Conservation (phyloP, 2,329 filamentous ascomycete species). For the Diaporthe sp. region DNA sequence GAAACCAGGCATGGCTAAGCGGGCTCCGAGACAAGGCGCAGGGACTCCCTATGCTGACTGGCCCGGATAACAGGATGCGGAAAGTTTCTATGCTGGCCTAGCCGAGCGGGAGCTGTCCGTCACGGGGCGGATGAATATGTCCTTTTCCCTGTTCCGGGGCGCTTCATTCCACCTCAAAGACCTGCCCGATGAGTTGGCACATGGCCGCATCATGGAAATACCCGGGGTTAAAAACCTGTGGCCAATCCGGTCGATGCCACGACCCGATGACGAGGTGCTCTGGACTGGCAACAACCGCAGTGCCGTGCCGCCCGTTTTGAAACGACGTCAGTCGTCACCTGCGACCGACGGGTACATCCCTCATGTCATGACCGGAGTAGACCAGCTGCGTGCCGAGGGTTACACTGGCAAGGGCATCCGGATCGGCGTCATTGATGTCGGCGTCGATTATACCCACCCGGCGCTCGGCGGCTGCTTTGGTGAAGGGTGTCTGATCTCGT, state of each 20-base stretch:
- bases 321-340: neutral
- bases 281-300: constrained; percentile 2
- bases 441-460: constrained; percentile 51
- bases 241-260: neutral
- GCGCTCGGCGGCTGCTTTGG: constrained; percentile 53
- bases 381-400: neutral
- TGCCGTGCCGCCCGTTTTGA: neutral
- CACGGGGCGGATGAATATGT: constrained; percentile 10
- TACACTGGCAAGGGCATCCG: neutral
- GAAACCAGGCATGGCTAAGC: neutral
- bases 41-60: neutral
- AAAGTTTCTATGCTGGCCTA: constrained; percentile 1
- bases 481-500: neutral
- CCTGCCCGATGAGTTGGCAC: neutral
- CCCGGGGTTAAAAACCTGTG: neutral
- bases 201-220: neutral
- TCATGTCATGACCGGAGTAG: neutral
- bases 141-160: constrained; percentile 9
- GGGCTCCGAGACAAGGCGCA: neutral
- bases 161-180: constrained; percentile 5
- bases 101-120: neutral
- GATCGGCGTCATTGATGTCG: constrained; percentile 44
- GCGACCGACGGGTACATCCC: neutral
- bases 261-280: constrained; percentile 8
- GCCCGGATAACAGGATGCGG: neutral